Evolutionary conservation across 2,329 filamentous ascomycete genomes (phyloP), one percentile per base, ranked within the genome.

Genomic region (Pseudogymnoascus sp.): DNA sequence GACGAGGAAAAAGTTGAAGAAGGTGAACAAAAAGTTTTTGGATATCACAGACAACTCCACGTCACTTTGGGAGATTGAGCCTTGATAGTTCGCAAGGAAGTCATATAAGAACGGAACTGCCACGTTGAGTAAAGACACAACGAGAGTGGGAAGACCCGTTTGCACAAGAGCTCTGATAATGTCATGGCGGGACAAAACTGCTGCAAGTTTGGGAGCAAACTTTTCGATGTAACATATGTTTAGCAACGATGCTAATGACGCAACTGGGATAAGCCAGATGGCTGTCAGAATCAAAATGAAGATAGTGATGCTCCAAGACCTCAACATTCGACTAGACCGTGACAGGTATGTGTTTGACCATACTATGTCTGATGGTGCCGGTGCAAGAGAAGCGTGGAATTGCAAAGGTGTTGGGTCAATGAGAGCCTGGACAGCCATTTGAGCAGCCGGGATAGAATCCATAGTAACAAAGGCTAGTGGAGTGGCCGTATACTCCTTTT

Each of bases 21-120:
- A 99, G 8, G 90, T 93, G 74, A 99, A 99, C 81, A 97, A 96
- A 78, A 97, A 99, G 76, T 97, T 99, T 78, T 99, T 99, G 62
- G 91, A 96, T 68, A 99, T 93, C 50, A 96, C 82, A 0, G 95
- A 97, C 5, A 99, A 82, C 75, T 97, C 95, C 21, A 99, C 88
- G 66, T 99, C 95, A 50, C 91, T 91, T 69, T 92, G 90, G 0
- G 95, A 97, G 61, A 96, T 91, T 87, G 96, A 96, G 59, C 95
- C 95, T 78, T 99, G 95, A 61, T 86, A 83, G 73, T 93, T 93
- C 2, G 93, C 91, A 10, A 99, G 83, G 79, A 88, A 97, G 70
- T 96, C 92, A 77, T 99, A 99, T 0, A 99, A 79, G 73, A 96
- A 97, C 0, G 95, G 96, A 1, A 97, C 93, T 5, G 89, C 83